Base-by-base conservation (phyloP, 192 early-diverging fungal genomes). In the Coemansia sp. region DNA sequence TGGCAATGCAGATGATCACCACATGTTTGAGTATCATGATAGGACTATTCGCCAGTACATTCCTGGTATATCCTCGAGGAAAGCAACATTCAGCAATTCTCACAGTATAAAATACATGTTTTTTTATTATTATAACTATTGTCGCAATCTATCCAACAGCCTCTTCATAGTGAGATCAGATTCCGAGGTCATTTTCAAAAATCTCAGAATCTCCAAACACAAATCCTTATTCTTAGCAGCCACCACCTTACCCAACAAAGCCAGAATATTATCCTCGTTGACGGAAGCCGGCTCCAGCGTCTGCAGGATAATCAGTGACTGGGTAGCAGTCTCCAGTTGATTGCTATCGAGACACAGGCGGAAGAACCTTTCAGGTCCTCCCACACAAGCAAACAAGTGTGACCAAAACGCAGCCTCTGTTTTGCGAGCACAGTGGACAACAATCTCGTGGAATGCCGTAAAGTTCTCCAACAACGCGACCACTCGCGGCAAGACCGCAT, bases 381-480 rank as follows among this genome's bases (percentile, higher is more conserved):
- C 98, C 2, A 94, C 91, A 66, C 91, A 88, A 3, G 86, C 84
- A 81, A 98, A 98, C 57, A 98, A 86, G 54, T 89, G 90, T 20
- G 89, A 85, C 98, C 98, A 99, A 42, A 95, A 84, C 15, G 94
- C 88, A 0, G 94, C 91, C 75, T 99, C 98, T n/a, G 94, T 94
- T 76, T 99, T 99, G 66, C 98, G 85, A 7, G 98, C 97, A 74
- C 97, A 98, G 34, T 94, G 91, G 12, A 95, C 95, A 75, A 99
- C 93, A 24, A 96, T 90, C 59, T 98, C 97, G 43, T 94, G 75
- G 64, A 90, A 90, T 5, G 88, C 85, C 4, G 72, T 57, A 71
- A 97, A 99, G 65, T 91, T 80, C 61, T 92, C 87, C 41, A 99
- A 73, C 64, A 98, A 91, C 49, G 84, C 82, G 13, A 96, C 86